These are phyloP conservation scores for Coniochaeta ligniaria DNA, from an alignment of 2,329 filamentous ascomycete species.

Conservation along the genomic window DNA sequence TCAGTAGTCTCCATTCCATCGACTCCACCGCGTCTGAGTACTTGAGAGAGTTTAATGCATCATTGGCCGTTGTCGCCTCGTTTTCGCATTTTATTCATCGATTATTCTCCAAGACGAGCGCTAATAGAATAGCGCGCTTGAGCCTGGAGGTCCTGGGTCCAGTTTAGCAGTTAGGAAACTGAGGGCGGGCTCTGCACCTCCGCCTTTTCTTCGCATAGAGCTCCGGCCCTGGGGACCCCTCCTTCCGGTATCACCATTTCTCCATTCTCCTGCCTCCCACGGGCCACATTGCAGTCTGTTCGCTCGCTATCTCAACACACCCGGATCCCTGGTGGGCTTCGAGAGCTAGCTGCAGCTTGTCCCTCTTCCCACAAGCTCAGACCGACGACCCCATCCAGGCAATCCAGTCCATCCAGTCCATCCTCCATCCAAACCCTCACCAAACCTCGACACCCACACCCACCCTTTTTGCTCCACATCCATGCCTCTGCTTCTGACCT, in stretches of 20 bases:
- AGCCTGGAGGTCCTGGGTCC: not conserved
- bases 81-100: not conserved
- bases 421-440: not conserved
- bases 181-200: not conserved
- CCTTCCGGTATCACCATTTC: not conserved
- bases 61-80: not conserved
- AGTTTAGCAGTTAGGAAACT: not conserved
- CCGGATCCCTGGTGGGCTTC: not conserved
- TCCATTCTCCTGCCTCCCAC: not conserved
- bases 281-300: not conserved
- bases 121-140: not conserved
- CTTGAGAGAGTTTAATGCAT: not conserved
- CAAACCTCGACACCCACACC: constrained; percentile 1
- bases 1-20: not conserved
- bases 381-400: not conserved
- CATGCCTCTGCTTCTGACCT: not conserved
- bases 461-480: not conserved
- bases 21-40: not conserved
- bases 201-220: not conserved
- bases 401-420: not conserved
- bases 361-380: not conserved
- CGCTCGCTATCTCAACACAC: not conserved
- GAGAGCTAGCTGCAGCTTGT: not conserved
- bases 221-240: constrained; percentile 1
- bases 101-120: not conserved